Evolutionary conservation across 2,329 filamentous ascomycete genomes (phyloP).

Genomic region (Fragosphaeria purpurea): DNA sequence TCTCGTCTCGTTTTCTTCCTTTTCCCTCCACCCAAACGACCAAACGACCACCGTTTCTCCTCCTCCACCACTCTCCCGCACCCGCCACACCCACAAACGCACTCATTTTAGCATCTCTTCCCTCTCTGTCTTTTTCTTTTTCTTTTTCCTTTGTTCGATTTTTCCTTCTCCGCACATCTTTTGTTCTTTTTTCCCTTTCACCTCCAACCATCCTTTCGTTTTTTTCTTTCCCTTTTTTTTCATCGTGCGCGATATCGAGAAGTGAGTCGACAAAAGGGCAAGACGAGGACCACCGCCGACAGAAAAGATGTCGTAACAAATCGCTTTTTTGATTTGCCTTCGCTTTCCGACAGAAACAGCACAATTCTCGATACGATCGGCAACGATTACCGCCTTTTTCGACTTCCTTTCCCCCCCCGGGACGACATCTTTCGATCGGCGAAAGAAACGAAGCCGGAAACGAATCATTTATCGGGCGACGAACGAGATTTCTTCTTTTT

Average conservation of each 20-base stretch:
- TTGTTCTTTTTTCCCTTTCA: background rate
- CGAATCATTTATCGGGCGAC: no score
- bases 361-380: constrained; percentile 5
- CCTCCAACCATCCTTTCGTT: background rate
- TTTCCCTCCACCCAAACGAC: constrained; percentile 2
- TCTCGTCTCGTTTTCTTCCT: background rate
- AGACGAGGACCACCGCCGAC: no score
- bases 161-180: background rate
- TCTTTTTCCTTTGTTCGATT: background rate
- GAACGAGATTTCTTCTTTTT: no score
- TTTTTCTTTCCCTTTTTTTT: background rate
- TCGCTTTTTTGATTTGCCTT: no score
- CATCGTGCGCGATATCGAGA: no score
- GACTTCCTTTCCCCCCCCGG: background rate
- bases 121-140: background rate
- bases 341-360: background rate
- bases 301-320: no score
- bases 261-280: no score
- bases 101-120: background rate
- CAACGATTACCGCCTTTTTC: background rate
- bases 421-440: background rate
- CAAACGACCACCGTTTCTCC: background rate
- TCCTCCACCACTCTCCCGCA: constrained; percentile 1
- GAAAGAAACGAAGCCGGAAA: background rate
- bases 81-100: background rate